Conservation (phyloP, 108 stramenopile species). For the Pseudonitzschia pungens region DNA sequence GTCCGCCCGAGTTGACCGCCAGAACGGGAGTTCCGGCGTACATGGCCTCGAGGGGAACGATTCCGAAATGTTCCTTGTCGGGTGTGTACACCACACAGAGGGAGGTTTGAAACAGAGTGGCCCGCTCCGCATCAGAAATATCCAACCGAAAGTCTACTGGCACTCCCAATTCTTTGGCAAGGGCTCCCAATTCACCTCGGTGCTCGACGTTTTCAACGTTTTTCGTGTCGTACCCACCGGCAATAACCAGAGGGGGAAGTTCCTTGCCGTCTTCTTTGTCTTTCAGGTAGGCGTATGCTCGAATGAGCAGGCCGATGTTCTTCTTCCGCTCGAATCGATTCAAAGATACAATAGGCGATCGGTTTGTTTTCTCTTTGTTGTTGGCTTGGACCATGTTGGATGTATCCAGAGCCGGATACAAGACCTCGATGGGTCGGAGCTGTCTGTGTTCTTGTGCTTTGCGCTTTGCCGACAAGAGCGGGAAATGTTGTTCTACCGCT, state of each 20-base stretch:
- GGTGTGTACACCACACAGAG: constrained; percentile 94
- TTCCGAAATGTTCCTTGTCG: constrained; percentile 96
- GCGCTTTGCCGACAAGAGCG: constrained; percentile 29
- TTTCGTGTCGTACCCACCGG: constrained; percentile 94
- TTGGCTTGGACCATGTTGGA: constrained; percentile 22
- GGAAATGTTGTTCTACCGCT: constrained; percentile 76
- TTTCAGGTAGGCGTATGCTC: constrained; percentile 52
- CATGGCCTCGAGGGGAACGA: constrained; percentile 99
- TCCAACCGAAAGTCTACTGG: constrained; percentile 69
- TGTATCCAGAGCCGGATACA: constrained; percentile 32
- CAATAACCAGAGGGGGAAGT: constrained; percentile 71
- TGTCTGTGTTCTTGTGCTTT: background rate
- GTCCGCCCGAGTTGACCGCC: constrained; percentile 88
- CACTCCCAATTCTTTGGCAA: constrained; percentile 38
- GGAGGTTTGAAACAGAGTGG: constrained; percentile 64
- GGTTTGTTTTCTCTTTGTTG: constrained; percentile 23
- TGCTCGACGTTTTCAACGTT: constrained; percentile 96
- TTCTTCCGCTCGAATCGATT: constrained; percentile 99
- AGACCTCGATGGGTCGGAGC: constrained; percentile 12
- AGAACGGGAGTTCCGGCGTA: constrained; percentile 87
- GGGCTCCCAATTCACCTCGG: constrained; percentile 65
- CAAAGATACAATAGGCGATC: constrained; percentile 67
- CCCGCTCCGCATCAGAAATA: constrained; percentile 75
- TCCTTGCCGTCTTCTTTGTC: constrained; percentile 20
- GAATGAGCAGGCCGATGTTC: constrained; percentile 77